Evolutionary conservation across 441 rosid species (phyloP), one percentile per base, ranked within the genome.

Genomic region (Theobroma grandiflorum): DNA sequence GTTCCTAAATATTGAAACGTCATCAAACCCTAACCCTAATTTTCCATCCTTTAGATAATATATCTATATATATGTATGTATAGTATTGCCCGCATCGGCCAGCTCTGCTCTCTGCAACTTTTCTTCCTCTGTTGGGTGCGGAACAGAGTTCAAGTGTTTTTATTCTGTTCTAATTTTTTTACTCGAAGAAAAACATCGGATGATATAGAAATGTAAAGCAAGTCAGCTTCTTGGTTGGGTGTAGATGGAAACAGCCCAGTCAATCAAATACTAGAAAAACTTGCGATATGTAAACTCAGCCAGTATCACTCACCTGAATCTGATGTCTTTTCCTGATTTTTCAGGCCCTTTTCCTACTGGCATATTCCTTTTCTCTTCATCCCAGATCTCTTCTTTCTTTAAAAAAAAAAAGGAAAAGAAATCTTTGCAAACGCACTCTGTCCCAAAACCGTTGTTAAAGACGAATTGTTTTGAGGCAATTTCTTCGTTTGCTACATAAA

Each of bases 151-250:
- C 14, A 57, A 11, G 2, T 50, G 2, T 42, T 64, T 5, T 69
- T 15, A 18, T 57, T 49, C 9, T 16, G 20, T 35, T 53, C 16
- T 18, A 8, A 1, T 22, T 43, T 8, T 26, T 31, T 15, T 33
- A 3, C 7, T n/a, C 2, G n/a, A 22, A 6, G 2, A 20, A 2
- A 1, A 26, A 12, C 2, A 55, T 66, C 38, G 7, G 3, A 15
- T 40, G 26, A 11, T 42, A 4, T 50, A 10, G 11, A 40, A 40
- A 6, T 5, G 16, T 20, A 74, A 83, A 83, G 89, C 92, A 89
- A 89, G 90, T 84, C 91, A 91, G 91, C 92, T 91, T 91, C 90
- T 91, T 91, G 94, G 55, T 74, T 86, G 91, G 87, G 63, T 88
- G 78, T 52, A 22, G 88, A 80, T 22, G 0, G 2, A 15, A 59